These are phyloP conservation scores for Tubosaeta sp. DNA, from an alignment of 768 basidiomycete genomes.

Conservation along the genomic window DNA sequence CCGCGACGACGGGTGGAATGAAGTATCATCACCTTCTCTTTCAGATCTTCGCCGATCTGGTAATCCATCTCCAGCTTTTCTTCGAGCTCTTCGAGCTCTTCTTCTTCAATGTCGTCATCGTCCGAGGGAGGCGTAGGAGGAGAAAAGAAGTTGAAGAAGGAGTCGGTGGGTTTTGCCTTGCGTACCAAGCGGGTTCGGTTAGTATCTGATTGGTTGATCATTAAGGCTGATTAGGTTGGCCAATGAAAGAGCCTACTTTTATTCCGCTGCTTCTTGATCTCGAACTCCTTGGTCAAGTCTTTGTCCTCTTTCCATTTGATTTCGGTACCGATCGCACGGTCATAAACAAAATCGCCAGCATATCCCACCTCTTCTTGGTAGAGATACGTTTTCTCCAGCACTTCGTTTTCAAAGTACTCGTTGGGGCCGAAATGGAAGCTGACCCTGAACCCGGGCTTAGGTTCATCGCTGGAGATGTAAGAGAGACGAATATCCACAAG, in stretches of 20 bases:
- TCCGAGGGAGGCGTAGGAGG: constrained; percentile 73
- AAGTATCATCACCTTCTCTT: constrained; percentile 72
- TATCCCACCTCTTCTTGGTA: constrained; percentile 94
- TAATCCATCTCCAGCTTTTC: constrained; percentile 95
- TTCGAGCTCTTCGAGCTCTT: constrained; percentile 87
- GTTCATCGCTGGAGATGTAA: constrained; percentile 62
- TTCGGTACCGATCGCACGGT: constrained; percentile 84
- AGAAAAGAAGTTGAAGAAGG: constrained; percentile 99
- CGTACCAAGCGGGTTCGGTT: constrained; percentile 78
- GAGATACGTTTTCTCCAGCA: constrained; percentile 89
- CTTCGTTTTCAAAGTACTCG: constrained; percentile 81
- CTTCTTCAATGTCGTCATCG: constrained; percentile 72
- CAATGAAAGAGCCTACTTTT: constrained; percentile 61
- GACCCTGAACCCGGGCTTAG: constrained; percentile 89
- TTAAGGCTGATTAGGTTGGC: background rate
- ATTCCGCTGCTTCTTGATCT: constrained; percentile 99
- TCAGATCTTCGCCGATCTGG: constrained; percentile 96
- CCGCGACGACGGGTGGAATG: background rate
- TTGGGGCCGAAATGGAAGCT: constrained; percentile 77
- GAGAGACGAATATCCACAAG: constrained; percentile 77
- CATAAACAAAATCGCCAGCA: constrained; percentile 94
- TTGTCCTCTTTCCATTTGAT: constrained; percentile 99
- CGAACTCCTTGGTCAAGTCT: constrained; percentile 94
- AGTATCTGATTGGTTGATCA: constrained; percentile 48
- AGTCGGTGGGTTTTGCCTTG: constrained; percentile 87